Conservation (phyloP, 305 asterid genomes). For the Rubia tinctorum region DNA sequence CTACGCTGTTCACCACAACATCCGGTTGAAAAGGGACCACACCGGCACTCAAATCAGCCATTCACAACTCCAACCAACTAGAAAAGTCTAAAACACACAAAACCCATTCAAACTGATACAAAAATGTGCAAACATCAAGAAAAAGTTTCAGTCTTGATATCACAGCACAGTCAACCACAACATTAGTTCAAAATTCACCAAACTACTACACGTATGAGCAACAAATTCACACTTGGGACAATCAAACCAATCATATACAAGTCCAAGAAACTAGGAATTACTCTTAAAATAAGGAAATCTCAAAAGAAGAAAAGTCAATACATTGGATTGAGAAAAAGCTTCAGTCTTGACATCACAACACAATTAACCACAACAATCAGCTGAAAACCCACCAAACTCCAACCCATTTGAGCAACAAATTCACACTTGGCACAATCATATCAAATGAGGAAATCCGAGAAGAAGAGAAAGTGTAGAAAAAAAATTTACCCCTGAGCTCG, state of each 20-base stretch:
- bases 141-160: not conserved
- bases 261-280: not conserved
- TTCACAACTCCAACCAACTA: slow-evolving; percentile 4
- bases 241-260: not conserved
- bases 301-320: not conserved
- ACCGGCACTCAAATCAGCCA: not conserved
- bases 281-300: not conserved
- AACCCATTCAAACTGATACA: not conserved
- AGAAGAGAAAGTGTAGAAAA: too few species aligned
- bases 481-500: too few species aligned
- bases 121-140: not conserved
- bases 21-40: slow-evolving; percentile 57
- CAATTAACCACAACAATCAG: too few species aligned
- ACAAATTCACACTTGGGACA: not conserved
- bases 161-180: not conserved
- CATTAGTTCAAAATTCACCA: not conserved
- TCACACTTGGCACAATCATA: too few species aligned
- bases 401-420: too few species aligned
- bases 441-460: too few species aligned
- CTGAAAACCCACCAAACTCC: too few species aligned
- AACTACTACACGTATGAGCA: too few species aligned
- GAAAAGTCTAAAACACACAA: not conserved
- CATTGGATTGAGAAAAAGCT: too few species aligned
- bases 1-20: slow-evolving; percentile 93
- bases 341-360: too few species aligned